These are phyloP conservation scores for Maudiozyma bulderi DNA, from an alignment of 805 yeast species.

Conservation along the genomic window DNA sequence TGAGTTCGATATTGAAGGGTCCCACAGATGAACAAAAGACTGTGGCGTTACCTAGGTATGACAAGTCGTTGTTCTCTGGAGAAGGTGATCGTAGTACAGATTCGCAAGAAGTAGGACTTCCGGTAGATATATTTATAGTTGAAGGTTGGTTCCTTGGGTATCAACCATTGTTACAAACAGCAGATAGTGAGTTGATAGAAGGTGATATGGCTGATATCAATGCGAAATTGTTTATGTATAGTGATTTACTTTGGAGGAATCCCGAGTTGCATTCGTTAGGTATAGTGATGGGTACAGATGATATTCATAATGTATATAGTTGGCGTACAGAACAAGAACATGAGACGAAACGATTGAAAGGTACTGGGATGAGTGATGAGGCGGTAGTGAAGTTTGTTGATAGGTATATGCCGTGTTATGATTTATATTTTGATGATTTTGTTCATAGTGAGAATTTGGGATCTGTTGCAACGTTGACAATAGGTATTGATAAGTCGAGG, in stretches of 20 bases:
- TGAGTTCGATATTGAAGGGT: conserved; percentile 27
- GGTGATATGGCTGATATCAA: conserved; percentile 39
- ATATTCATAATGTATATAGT: conserved; percentile 50
- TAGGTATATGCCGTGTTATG: conserved; percentile 81
- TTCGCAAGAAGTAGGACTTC: conserved; percentile 13
- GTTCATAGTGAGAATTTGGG: conserved; percentile 25
- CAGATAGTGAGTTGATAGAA: conserved; percentile 10
- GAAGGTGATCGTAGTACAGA: conserved; percentile 61
- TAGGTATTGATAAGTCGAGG: conserved; percentile 24
- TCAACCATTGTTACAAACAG: conserved; percentile 29
- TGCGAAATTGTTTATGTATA: conserved; percentile 40
- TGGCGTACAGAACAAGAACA: conserved; percentile 68
- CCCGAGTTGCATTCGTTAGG: conserved; percentile 54
- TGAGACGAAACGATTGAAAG: conserved; percentile 29
- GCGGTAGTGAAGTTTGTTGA: conserved; percentile 63
- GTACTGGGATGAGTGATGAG: conserved; percentile 72
- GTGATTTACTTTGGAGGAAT: conserved; percentile 29
- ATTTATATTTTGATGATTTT: conserved; percentile 49
- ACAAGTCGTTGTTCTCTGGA: conserved; percentile 63
- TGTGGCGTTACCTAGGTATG: conserved; percentile 54
- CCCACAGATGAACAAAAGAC: background rate
- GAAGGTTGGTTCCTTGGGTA: conserved; percentile 97
- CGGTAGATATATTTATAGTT: conserved; percentile 58
- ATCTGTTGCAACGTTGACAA: conserved; percentile 23
- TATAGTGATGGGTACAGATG: conserved; percentile 51